phyloP scores from a whole-genome alignment of 2,329 filamentous ascomycete species.

The Clonostachys solani region DNA sequence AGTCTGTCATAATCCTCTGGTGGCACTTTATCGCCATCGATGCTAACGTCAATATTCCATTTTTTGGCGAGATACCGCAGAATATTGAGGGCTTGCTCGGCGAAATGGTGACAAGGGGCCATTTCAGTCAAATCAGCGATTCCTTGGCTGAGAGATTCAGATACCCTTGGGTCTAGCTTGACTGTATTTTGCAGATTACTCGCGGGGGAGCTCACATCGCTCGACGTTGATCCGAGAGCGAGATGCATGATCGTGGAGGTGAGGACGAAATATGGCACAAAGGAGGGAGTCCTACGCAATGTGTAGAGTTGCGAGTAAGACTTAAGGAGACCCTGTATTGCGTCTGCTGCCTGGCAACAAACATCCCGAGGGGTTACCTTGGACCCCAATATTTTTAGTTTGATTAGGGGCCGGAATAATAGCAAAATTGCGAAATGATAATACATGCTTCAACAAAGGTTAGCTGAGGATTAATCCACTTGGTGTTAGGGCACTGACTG shows the following conservation, averaged over 20 bases:
- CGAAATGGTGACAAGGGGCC: constrained; percentile 57
- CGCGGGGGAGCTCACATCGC: constrained; percentile 5
- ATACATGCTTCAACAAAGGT: constrained; percentile 49
- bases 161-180: constrained; percentile 31
- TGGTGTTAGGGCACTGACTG: constrained; percentile 51
- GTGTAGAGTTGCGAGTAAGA: constrained; percentile 58
- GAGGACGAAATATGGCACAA: constrained; percentile 59
- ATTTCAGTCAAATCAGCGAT: constrained; percentile 57
- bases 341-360: constrained; percentile 58
- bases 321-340: constrained; percentile 49
- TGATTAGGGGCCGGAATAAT: constrained; percentile 71
- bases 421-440: constrained; percentile 67
- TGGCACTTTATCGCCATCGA: constrained; percentile 22
- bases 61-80: constrained; percentile 52
- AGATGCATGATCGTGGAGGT: constrained; percentile 59
- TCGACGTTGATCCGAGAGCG: constrained; percentile 38
- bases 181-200: constrained; percentile 23
- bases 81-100: constrained; percentile 56
- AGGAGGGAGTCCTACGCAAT: constrained; percentile 52
- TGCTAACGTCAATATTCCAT: constrained; percentile 52
- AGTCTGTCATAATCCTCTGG: constrained; percentile 31
- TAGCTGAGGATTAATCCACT: background rate
- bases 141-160: constrained; percentile 44
- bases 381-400: constrained; percentile 57
- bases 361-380: constrained; percentile 61